Percentiles rank a stretch among this genome's conserved stretches.
Conservation (phyloP, 176 grass and related monocot species). For the Thinopyrum elongatum region DNA sequence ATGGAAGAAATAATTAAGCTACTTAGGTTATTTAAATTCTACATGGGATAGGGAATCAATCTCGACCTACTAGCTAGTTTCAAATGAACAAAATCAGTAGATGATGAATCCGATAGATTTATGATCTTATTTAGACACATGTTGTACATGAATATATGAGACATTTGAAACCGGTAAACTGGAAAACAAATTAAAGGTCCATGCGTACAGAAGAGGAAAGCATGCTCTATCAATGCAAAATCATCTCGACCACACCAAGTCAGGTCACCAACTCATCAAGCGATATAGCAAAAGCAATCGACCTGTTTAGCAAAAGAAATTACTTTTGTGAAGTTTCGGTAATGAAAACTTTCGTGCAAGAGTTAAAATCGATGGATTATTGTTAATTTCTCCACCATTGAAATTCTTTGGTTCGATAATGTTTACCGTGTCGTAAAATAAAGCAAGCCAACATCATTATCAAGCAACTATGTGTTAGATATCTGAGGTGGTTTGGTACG, state of each 20-base stretch:
- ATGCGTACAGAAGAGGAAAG: too few species aligned
- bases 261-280: not conserved
- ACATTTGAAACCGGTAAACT: not conserved
- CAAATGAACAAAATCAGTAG: too few species aligned
- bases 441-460: not conserved
- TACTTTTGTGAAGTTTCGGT: not conserved
- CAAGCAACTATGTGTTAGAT: not conserved
- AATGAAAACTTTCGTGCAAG: too few species aligned
- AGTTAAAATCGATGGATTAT: not conserved
- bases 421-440: not conserved
- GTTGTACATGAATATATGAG: not conserved
- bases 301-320: not conserved
- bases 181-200: too few species aligned
- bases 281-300: not conserved
- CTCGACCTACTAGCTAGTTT: too few species aligned
- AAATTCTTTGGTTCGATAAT: not conserved
- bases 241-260: not conserved
- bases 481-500: not conserved
- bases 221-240: too few species aligned
- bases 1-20: not conserved
- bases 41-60: not conserved
- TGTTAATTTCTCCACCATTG: too few species aligned
- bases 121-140: not conserved
- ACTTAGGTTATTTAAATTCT: not conserved
- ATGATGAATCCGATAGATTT: too few species aligned